These are phyloP conservation scores for Ganoderma multipileum DNA, from an alignment of 1,284 basidiomycete species.

Conservation along the genomic window DNA sequence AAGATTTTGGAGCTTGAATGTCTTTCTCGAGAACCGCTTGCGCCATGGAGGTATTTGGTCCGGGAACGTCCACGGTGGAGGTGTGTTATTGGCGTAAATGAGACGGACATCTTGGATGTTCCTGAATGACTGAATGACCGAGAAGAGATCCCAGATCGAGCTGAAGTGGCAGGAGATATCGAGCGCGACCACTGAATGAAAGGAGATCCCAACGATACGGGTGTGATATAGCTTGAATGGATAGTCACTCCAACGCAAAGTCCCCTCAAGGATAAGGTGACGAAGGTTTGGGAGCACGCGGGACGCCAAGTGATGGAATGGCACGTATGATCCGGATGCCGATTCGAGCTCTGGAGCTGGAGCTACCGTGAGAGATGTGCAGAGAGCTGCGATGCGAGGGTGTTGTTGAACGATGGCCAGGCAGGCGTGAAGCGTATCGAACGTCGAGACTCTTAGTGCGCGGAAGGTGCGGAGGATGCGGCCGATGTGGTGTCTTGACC, in stretches of 20 bases:
- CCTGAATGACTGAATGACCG: background rate
- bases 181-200: background rate
- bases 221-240: background rate
- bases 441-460: background rate
- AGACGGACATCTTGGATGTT: background rate
- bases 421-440: background rate
- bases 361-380: background rate
- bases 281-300: background rate
- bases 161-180: background rate
- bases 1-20: background rate
- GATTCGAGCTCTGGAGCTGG: background rate
- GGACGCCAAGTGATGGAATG: background rate
- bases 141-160: background rate
- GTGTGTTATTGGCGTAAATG: background rate
- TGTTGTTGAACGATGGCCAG: background rate
- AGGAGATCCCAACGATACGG: background rate
- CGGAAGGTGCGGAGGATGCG: background rate
- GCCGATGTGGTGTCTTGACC: background rate
- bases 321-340: background rate
- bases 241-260: background rate
- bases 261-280: background rate
- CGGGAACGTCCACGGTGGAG: background rate
- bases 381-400: background rate
- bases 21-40: background rate
- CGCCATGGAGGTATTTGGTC: background rate